phyloP scores from a whole-genome alignment of 1,284 basidiomycete genomes.

The Omphalotus olearius region DNA sequence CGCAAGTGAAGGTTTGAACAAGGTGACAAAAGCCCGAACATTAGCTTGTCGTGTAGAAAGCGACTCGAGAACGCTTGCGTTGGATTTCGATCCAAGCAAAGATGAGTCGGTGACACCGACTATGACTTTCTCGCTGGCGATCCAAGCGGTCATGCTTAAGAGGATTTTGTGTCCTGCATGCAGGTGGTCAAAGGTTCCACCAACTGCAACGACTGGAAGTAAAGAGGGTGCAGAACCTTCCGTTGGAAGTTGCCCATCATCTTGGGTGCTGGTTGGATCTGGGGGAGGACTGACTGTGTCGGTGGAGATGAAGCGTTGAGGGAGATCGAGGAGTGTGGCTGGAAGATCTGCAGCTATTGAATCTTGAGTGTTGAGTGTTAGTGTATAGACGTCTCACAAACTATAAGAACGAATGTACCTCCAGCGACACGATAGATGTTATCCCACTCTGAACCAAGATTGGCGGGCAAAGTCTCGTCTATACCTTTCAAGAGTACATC shows the following conservation, averaged over 20 bases:
- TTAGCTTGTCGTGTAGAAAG: conserved; percentile 50
- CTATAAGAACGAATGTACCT: conserved; percentile 27
- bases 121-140: conserved; percentile 77
- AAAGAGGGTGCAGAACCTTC: conserved; percentile 22
- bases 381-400: not conserved
- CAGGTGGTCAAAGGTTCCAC: conserved; percentile 92
- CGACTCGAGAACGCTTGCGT: conserved; percentile 68
- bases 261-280: not conserved
- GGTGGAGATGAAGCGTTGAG: conserved; percentile 18
- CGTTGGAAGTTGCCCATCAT: conserved; percentile 5
- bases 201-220: conserved; percentile 56
- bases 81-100: conserved; percentile 73
- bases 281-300: not conserved
- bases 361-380: conserved; percentile 23
- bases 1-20: conserved; percentile 61
- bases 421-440: conserved; percentile 48
- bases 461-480: conserved; percentile 35
- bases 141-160: conserved; percentile 86
- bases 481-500: conserved; percentile 59
- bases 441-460: conserved; percentile 36
- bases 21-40: conserved; percentile 60
- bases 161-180: conserved; percentile 98
- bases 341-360: conserved; percentile 38
- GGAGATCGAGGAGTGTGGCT: conserved; percentile 27
- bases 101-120: conserved; percentile 84